Conservation (phyloP, 352 stramenopile species). For the Globisporangium recalcitrans region DNA sequence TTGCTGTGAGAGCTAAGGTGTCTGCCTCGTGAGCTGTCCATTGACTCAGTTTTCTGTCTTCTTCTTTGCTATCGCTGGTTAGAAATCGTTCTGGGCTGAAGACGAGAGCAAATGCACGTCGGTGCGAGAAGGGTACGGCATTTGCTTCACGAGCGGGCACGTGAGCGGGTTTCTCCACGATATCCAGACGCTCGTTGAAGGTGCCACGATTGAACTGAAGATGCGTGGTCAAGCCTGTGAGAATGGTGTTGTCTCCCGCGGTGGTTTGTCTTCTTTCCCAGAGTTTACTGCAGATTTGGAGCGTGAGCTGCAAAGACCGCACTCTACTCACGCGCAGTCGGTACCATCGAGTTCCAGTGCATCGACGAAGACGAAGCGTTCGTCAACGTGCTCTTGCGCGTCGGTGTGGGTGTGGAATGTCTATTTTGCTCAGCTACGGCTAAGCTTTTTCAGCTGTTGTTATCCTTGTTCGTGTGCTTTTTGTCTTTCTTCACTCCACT, state of each 20-base stretch:
- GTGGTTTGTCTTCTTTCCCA: not conserved
- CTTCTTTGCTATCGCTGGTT: not conserved
- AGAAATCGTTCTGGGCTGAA: constrained; percentile 42
- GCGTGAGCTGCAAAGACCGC: constrained; percentile 7
- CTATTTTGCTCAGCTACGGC: not conserved
- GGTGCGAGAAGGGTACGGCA: constrained; percentile 39
- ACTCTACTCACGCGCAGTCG: not conserved
- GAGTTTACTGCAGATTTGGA: constrained; percentile 9
- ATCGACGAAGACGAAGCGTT: constrained; percentile 42
- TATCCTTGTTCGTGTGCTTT: too few relatives aligned
- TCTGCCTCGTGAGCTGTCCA: not conserved
- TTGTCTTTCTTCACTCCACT: constrained; percentile 32
- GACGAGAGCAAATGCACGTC: constrained; percentile 35
- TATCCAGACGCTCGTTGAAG: constrained; percentile 40
- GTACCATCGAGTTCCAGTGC: constrained; percentile 12
- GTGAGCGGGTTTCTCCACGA: constrained; percentile 54
- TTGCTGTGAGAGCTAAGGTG: not conserved
- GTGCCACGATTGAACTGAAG: constrained; percentile 13
- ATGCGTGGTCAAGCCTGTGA: not conserved
- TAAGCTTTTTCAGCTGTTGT: too few relatives aligned
- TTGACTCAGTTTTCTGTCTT: too few relatives aligned
- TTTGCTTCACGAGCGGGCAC: constrained; percentile 54
- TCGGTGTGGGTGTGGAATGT: constrained; percentile 17
- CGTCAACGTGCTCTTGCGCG: constrained; percentile 49
- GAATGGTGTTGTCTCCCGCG: too few relatives aligned